Percentiles rank a stretch among this genome's conserved stretches.
Evolutionary conservation across 1,284 basidiomycete species (phyloP).

Genomic region (Tranzscheliella williamsii): DNA sequence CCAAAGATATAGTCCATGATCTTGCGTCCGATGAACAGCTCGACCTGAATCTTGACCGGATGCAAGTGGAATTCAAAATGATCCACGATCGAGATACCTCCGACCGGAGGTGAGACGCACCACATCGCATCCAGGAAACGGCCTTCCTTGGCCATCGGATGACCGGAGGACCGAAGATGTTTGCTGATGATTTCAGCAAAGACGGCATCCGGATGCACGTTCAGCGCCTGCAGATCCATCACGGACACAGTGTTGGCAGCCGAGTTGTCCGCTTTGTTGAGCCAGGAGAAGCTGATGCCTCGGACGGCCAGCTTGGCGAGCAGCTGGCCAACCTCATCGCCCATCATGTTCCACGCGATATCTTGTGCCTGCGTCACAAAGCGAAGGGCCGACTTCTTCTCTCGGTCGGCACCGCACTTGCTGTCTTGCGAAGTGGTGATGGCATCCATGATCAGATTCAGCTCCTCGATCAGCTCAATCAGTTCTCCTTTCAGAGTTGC

Average conservation of each 20-base stretch:
- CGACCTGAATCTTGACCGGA: slow-evolving; percentile 74
- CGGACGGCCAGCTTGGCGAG: slow-evolving; percentile 84
- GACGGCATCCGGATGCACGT: slow-evolving; percentile 78
- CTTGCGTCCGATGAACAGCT: slow-evolving; percentile 76
- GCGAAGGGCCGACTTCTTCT: slow-evolving; percentile 76
- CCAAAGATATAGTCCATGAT: slow-evolving; percentile 86
- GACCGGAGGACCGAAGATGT: slow-evolving; percentile 44
- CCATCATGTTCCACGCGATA: slow-evolving; percentile 92
- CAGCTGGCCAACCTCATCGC: slow-evolving; percentile 70
- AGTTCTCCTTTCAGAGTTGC: slow-evolving; percentile 74
- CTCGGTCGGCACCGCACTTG: slow-evolving; percentile 65
- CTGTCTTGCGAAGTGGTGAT: slow-evolving; percentile 74
- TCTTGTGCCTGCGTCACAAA: slow-evolving; percentile 81
- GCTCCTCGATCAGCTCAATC: slow-evolving; percentile 75
- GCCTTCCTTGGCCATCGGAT: slow-evolving; percentile 52
- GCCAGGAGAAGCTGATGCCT: slow-evolving; percentile 79
- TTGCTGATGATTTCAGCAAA: slow-evolving; percentile 89
- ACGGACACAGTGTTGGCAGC: slow-evolving; percentile 78
- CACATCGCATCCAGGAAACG: slow-evolving; percentile 52
- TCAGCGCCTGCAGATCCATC: slow-evolving; percentile 78
- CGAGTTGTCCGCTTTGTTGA: slow-evolving; percentile 85
- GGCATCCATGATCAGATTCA: slow-evolving; percentile 85
- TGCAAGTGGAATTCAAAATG: slow-evolving; percentile 80
- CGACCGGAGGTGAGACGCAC: slow-evolving; percentile 69
- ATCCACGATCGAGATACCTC: slow-evolving; percentile 89